Evolutionary conservation across 805 yeast genomes (phyloP).

Genomic region (Saturnispora mendoncae): DNA sequence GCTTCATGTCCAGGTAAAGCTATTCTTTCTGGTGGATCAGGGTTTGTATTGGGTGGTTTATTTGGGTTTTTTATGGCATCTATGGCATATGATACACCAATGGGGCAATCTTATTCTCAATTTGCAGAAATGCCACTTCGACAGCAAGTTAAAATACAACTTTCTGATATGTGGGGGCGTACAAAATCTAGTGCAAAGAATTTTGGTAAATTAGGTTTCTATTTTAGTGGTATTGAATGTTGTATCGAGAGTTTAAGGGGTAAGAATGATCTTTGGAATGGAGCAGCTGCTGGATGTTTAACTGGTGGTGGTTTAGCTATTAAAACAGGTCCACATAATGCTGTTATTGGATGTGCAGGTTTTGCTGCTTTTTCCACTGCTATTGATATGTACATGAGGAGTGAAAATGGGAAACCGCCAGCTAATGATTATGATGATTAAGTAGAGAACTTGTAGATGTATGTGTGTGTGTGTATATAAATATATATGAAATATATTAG

Average conservation of each 20-base stretch:
- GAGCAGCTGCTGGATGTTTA: conserved; percentile 86
- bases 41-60: conserved; percentile 90
- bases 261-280: conserved; percentile 86
- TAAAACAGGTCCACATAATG: conserved; percentile 90
- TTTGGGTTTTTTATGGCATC: conserved; percentile 93
- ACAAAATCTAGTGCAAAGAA: conserved; percentile 86
- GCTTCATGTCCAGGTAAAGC: conserved; percentile 94
- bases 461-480: neutral
- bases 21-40: conserved; percentile 84
- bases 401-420: conserved; percentile 80
- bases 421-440: conserved; percentile 71
- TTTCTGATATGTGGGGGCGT: conserved; percentile 84
- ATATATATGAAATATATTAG: neutral
- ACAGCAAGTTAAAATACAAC: conserved; percentile 88
- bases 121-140: conserved; percentile 80
- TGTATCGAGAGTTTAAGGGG: conserved; percentile 78
- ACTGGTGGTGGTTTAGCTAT: conserved; percentile 95
- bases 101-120: conserved; percentile 35
- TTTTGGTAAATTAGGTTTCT: conserved; percentile 87
- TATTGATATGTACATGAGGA: conserved; percentile 75
- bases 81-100: conserved; percentile 77
- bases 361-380: conserved; percentile 94
- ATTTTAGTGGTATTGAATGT: conserved; percentile 90
- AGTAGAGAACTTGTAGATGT: neutral
- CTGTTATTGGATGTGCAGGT: conserved; percentile 89